Conservation (phyloP, 225 moss, liverwort and hornwort genomes). For the Asterella californica region DNA sequence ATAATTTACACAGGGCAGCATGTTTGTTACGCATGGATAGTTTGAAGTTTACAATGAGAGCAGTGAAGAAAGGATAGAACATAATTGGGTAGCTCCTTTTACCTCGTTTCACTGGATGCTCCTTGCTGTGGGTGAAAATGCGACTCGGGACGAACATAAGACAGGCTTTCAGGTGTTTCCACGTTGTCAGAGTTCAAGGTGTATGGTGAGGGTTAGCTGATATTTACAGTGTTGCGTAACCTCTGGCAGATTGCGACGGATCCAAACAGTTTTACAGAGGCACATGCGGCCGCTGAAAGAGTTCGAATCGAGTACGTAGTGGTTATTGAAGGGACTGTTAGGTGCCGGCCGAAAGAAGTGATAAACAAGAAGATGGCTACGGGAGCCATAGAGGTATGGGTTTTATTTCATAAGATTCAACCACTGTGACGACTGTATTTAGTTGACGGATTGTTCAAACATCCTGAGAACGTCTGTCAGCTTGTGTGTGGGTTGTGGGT, state of each 20-base stretch:
- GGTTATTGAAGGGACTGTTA: conserved; percentile 79
- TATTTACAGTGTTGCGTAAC: neutral
- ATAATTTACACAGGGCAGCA: too few species aligned
- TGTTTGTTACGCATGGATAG: too few species aligned
- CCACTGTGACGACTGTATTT: neutral
- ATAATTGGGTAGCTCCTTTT: too few species aligned
- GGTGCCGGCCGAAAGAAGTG: conserved; percentile 77
- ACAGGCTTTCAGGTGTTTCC: neutral
- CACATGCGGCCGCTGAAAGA: conserved; percentile 70
- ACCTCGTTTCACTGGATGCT: too few species aligned
- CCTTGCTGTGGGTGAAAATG: neutral
- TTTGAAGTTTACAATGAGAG: too few species aligned
- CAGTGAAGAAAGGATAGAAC: too few species aligned
- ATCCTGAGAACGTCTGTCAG: neutral
- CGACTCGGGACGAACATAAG: neutral
- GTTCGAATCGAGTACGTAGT: conserved; percentile 90
- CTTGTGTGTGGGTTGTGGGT: neutral
- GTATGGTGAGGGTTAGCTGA: neutral
- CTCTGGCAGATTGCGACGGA: conserved; percentile 67
- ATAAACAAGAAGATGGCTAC: conserved; percentile 85
- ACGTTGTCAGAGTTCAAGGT: neutral
- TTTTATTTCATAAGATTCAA: neutral
- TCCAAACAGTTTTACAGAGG: conserved; percentile 65
- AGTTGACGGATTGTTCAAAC: neutral
- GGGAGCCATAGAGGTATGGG: conserved; percentile 72